These are phyloP conservation scores for Podochytrium sp. DNA, from an alignment of 192 early-diverging fungal species.

Conservation along the genomic window DNA sequence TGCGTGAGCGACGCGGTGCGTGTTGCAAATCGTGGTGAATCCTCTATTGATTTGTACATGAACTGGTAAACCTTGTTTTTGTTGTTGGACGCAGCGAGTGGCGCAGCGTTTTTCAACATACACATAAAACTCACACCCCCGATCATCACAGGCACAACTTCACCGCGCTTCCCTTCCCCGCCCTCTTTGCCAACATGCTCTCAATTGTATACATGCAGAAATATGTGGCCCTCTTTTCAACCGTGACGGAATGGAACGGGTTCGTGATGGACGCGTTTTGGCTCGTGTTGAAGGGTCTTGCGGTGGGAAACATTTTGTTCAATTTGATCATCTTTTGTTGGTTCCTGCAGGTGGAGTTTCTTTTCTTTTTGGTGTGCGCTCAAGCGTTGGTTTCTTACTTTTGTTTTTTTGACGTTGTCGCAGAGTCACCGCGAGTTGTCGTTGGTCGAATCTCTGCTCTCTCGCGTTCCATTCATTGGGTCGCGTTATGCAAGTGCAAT, in stretches of 20 bases:
- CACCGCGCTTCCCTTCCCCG: conserved; percentile 18
- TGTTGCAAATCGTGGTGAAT: background rate
- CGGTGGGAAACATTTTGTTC: conserved; percentile 17
- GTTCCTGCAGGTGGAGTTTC: conserved; percentile 4
- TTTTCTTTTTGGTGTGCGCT: background rate
- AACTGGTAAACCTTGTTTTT: conserved; percentile 3
- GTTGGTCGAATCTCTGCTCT: background rate
- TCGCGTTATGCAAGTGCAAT: too few relatives aligned
- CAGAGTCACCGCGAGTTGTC: background rate
- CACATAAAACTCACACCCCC: background rate
- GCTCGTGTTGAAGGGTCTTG: conserved; percentile 1
- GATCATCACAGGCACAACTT: conserved; percentile 20
- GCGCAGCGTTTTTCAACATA: background rate
- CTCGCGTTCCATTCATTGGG: background rate
- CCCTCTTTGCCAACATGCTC: conserved; percentile 20
- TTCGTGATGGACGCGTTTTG: conserved; percentile 10
- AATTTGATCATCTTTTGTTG: conserved; percentile 8
- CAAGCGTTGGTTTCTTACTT: background rate
- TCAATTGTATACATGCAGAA: conserved; percentile 15
- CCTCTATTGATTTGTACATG: background rate
- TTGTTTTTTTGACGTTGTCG: background rate
- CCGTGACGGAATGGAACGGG: background rate
- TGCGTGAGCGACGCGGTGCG: conserved; percentile 17
- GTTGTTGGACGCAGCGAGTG: background rate
- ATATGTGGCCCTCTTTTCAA: background rate